A percentile compares a stretch with the other conserved stretches of the same genome.
phyloP scores from a whole-genome alignment of 2,329 filamentous ascomycete genomes.

The Dothideomycetes sp. region DNA sequence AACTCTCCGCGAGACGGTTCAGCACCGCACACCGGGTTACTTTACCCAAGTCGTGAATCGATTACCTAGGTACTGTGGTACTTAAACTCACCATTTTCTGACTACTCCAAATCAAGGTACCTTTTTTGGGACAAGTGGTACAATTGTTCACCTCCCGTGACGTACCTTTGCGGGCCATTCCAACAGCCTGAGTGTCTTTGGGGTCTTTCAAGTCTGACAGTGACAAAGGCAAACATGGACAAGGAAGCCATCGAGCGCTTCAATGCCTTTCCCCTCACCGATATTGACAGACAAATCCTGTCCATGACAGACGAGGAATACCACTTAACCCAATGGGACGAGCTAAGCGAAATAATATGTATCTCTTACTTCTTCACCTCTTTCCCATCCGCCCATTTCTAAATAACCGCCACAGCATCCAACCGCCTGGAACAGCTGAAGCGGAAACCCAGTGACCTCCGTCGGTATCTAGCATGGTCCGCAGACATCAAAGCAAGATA shows the following conservation, averaged over 20 bases:
- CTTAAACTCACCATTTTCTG: no score
- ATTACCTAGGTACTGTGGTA: no score
- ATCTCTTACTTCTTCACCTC: constrained; percentile 10
- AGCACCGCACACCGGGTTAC: no score
- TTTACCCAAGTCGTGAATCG: no score
- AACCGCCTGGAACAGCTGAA: constrained; percentile 46
- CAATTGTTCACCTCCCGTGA: no score
- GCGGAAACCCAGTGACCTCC: constrained; percentile 47
- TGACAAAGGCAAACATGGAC: background rate
- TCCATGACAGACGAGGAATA: constrained; percentile 43
- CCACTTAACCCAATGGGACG: constrained; percentile 39
- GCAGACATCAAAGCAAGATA: constrained; percentile 42
- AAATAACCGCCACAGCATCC: constrained; percentile 17
- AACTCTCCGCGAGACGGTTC: no score
- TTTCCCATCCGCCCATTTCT: no score
- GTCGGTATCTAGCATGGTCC: constrained; percentile 50
- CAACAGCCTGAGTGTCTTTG: no score
- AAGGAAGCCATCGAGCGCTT: background rate
- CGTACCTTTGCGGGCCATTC: no score
- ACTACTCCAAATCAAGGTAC: no score
- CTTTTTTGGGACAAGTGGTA: no score
- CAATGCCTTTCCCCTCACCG: constrained; percentile 34
- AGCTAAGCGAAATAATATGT: constrained; percentile 43
- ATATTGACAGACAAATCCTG: constrained; percentile 37
- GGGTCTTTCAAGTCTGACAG: no score